Percentiles rank a stretch among this genome's conserved stretches.
Evolutionary conservation across 495 filamentous ascomycete genomes (phyloP).

Genomic region (Ramalina peruviana): DNA sequence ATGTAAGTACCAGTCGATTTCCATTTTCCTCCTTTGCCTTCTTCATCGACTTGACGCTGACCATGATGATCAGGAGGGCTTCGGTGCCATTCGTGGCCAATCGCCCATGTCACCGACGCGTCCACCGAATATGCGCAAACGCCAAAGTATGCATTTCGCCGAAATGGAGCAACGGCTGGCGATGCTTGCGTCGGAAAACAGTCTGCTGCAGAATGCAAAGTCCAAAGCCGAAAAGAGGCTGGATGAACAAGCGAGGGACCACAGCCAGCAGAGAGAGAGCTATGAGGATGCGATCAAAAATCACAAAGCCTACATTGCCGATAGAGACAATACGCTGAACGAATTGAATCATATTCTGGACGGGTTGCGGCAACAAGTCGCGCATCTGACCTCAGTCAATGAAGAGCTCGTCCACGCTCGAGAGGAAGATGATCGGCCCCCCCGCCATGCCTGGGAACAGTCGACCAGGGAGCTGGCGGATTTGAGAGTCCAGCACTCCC

Average conservation of each 20-base stretch:
- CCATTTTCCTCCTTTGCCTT: constrained; percentile 11
- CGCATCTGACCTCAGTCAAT: constrained; percentile 59
- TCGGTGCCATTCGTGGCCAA: constrained; percentile 73
- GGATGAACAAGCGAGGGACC: constrained; percentile 29
- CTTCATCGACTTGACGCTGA: constrained; percentile 5
- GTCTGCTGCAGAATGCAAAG: constrained; percentile 56
- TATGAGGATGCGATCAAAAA: constrained; percentile 41
- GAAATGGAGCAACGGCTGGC: constrained; percentile 68
- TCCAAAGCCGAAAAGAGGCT: constrained; percentile 48
- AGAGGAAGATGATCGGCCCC: constrained; percentile 33
- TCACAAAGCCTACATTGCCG: constrained; percentile 39
- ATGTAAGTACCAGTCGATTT: constrained; percentile 47
- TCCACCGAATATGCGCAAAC: constrained; percentile 86
- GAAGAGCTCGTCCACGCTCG: constrained; percentile 57
- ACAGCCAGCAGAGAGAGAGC: constrained; percentile 42
- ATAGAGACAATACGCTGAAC: constrained; percentile 65
- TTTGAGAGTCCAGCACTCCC: constrained; percentile 41
- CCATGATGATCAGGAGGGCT: constrained; percentile 57
- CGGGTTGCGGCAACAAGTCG: constrained; percentile 66
- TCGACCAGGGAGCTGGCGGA: constrained; percentile 46
- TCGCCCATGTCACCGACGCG: constrained; percentile 89
- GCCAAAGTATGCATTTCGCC: constrained; percentile 90
- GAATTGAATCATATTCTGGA: constrained; percentile 62
- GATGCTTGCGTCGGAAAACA: constrained; percentile 69
- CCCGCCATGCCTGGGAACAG: constrained; percentile 40